Base-by-base conservation (phyloP, 345 rosid genomes). In the Carallia brachiata region DNA sequence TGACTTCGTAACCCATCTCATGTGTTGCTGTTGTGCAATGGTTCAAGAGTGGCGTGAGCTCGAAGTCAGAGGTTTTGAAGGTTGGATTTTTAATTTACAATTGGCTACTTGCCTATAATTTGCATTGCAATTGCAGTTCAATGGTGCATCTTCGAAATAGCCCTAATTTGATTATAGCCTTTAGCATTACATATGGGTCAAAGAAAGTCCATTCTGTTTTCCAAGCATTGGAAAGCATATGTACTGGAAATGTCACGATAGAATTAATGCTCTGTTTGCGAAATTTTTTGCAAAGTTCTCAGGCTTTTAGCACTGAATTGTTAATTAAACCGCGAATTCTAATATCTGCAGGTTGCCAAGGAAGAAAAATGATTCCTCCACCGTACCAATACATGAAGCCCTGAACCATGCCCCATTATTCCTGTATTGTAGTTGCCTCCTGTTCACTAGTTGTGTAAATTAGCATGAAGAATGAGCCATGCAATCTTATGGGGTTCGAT, bases 381-480 rank as follows among this genome's bases (percentile, higher is more conserved):
- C 80, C 81, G 6, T 76, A 58, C 63, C 84, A 83, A 27, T 71
- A 73, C 63, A 80, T 83, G 84, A 78, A 70, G 65, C 82, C 81
- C n/a, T 75, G 62, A 75, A 50, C 13, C 7, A 39, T 8, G 47
- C 47, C 47, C 47, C 47, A 8, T 7, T 8, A 39, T 8, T 12
- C 9, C 47, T 8, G 47, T 39, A 12, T 39, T 39, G 47, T 39
- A 8, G 12, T 39, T 39, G 44, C 44, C 44, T 7, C 6, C 7
- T 39, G 23, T 39, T 39, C 47, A 39, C 47, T 39, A 8, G 12
- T 39, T 39, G 47, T 39, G 12, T 8, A 8, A 39, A 9, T 39
- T 39, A 39, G 47, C 47, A 7, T 39, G 47, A 39, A 2, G 12
- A 8, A 39, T 1, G 47, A 39, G 47, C 40, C 40, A 6, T 9